A percentile compares a stretch with the other conserved stretches of the same genome.
Evolutionary conservation across 2,329 filamentous ascomycete genomes (phyloP).

Genomic region (Apiospora marii): DNA sequence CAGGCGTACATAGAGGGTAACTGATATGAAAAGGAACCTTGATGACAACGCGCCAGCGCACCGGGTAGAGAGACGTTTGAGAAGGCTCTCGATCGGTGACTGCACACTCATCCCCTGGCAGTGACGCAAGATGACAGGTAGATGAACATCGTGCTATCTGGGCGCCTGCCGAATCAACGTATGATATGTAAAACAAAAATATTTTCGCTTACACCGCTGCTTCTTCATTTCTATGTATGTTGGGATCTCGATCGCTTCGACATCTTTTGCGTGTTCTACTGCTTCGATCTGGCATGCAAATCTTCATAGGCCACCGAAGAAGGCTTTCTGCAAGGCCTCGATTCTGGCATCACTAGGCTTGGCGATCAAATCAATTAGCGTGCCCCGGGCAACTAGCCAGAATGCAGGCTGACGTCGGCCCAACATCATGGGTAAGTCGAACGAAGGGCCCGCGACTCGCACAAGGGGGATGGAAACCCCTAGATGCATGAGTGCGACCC

Average conservation of each 20-base stretch:
- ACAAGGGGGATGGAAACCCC: not conserved
- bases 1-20: not conserved
- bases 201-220: not conserved
- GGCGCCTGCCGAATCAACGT: not conserved
- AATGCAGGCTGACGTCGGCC: conserved; percentile 41
- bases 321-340: not conserved
- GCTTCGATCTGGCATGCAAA: not conserved
- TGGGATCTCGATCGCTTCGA: conserved; percentile 21
- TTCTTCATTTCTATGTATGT: not conserved
- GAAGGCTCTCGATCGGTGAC: not conserved
- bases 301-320: not conserved
- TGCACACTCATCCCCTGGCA: not conserved
- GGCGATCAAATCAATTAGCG: conserved; percentile 29
- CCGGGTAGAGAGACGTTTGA: not conserved
- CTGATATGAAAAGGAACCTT: conserved; percentile 1
- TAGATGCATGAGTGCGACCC: not conserved
- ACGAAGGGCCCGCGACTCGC: conserved; percentile 20
- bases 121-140: not conserved
- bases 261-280: not conserved
- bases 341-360: not conserved
- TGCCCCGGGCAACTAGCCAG: conserved; percentile 21
- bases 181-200: not conserved
- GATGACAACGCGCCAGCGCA: not conserved
- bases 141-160: not conserved
- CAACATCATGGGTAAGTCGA: conserved; percentile 36